Evolutionary conservation across 169 alveolate species (phyloP).

Genomic region (Amoebophrya sp.): DNA sequence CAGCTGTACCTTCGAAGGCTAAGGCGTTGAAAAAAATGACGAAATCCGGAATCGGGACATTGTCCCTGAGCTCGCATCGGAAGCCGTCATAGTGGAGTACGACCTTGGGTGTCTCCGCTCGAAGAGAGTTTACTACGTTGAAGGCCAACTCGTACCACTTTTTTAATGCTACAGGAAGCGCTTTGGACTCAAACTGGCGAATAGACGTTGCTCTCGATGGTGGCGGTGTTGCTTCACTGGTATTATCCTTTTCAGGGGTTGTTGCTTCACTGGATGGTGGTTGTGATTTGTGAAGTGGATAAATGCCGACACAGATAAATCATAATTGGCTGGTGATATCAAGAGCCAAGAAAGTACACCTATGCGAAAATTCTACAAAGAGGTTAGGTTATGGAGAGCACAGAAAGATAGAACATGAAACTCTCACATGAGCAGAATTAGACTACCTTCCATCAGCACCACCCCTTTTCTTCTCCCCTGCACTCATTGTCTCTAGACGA

Average conservation of each 20-base stretch:
- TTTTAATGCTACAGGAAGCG: not conserved
- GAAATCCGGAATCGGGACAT: not conserved
- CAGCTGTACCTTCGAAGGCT: too few species aligned
- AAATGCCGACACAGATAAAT: not conserved
- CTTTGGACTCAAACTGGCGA: not conserved
- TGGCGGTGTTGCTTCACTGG: not conserved
- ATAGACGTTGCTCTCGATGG: not conserved
- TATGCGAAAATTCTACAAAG: not conserved
- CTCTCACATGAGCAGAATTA: too few species aligned
- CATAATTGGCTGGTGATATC: not conserved
- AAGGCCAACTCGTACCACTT: not conserved
- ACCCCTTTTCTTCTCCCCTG: not conserved
- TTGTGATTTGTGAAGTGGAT: not conserved
- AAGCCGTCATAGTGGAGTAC: not conserved
- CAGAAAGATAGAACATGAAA: too few species aligned
- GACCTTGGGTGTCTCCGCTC: not conserved
- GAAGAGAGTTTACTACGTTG: not conserved
- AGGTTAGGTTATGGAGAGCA: too few species aligned
- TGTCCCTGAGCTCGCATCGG: not conserved
- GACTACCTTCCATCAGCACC: not conserved
- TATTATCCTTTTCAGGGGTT: not conserved
- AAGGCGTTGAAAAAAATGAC: not conserved
- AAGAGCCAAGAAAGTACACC: not conserved
- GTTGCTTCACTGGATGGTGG: not conserved
- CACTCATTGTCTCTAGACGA: not conserved